phyloP scores from a whole-genome alignment of 345 rosid genomes.

The Bruguiera gymnorhiza region DNA sequence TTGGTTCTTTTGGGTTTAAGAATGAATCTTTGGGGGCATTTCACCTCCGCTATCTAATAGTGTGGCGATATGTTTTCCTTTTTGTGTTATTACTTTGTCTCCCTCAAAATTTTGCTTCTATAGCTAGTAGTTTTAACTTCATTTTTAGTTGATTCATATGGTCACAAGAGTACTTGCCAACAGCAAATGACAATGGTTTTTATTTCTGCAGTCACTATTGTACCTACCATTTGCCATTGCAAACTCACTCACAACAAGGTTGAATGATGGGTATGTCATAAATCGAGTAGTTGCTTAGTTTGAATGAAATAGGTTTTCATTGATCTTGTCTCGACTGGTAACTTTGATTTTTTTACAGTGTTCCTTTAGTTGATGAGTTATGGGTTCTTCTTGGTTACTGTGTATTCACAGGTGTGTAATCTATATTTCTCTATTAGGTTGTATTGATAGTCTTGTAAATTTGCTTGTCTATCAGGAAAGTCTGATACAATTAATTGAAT shows the following conservation, averaged over 20 bases:
- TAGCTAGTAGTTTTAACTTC: background rate
- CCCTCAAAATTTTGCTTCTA: background rate
- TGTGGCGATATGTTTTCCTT: background rate
- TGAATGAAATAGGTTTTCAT: background rate
- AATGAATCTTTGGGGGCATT: background rate
- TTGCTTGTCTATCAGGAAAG: background rate
- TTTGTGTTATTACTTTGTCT: background rate
- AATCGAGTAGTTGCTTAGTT: constrained; percentile 7
- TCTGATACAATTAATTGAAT: background rate
- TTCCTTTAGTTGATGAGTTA: constrained; percentile 80
- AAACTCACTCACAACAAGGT: constrained; percentile 81
- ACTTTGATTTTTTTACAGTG: constrained; percentile 45
- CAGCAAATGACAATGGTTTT: constrained; percentile 1
- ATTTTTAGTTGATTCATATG: background rate
- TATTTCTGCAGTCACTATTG: constrained; percentile 64
- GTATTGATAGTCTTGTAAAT: background rate
- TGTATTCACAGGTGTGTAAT: constrained; percentile 60
- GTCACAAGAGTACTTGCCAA: background rate
- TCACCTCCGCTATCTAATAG: background rate
- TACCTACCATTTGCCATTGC: constrained; percentile 96
- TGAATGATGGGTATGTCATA: constrained; percentile 82
- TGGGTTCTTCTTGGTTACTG: constrained; percentile 97
- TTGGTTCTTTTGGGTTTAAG: background rate
- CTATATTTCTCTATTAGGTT: background rate
- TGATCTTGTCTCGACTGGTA: constrained; percentile 7